A percentile compares a stretch with the other conserved stretches of the same genome.
Conservation (phyloP, 2,329 filamentous ascomycete species). For the Eutypa lata region DNA sequence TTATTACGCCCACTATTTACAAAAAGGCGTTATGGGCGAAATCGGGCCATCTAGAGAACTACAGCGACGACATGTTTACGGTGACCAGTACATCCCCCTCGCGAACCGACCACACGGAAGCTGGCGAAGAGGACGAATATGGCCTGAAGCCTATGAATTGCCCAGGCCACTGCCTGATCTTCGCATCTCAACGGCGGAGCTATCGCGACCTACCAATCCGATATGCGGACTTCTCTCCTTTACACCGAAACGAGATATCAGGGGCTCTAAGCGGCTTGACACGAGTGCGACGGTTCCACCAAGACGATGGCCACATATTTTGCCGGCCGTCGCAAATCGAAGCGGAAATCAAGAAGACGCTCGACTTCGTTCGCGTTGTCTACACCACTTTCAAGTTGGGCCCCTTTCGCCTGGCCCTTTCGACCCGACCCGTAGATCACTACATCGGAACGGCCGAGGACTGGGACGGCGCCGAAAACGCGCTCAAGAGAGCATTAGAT, state of each 20-base stretch:
- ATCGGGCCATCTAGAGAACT: conserved; percentile 85
- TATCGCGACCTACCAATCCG: conserved; percentile 89
- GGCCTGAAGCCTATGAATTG: conserved; percentile 98
- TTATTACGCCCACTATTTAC: conserved; percentile 87
- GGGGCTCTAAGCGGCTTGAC: conserved; percentile 89
- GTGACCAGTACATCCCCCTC: conserved; percentile 57
- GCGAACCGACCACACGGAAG: conserved; percentile 28
- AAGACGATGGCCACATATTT: conserved; percentile 97
- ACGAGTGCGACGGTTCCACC: conserved; percentile 88
- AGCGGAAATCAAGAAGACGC: conserved; percentile 55
- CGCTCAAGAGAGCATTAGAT: conserved; percentile 61
- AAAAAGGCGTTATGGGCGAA: conserved; percentile 84
- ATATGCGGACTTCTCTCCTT: conserved; percentile 91
- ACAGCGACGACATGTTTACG: conserved; percentile 88
- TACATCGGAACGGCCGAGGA: conserved; percentile 74
- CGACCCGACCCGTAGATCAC: conserved; percentile 72
- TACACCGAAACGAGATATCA: conserved; percentile 93
- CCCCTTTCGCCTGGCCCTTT: conserved; percentile 72
- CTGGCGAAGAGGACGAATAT: conserved; percentile 30
- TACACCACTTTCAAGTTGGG: conserved; percentile 66
- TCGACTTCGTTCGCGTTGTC: conserved; percentile 42
- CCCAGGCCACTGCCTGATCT: conserved; percentile 88
- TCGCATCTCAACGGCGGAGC: conserved; percentile 76
- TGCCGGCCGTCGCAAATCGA: conserved; percentile 60
- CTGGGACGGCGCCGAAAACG: conserved; percentile 63